These are phyloP conservation scores for Cylindrotheca fusiformis DNA, from an alignment of 108 stramenopile genomes.

Conservation along the genomic window DNA sequence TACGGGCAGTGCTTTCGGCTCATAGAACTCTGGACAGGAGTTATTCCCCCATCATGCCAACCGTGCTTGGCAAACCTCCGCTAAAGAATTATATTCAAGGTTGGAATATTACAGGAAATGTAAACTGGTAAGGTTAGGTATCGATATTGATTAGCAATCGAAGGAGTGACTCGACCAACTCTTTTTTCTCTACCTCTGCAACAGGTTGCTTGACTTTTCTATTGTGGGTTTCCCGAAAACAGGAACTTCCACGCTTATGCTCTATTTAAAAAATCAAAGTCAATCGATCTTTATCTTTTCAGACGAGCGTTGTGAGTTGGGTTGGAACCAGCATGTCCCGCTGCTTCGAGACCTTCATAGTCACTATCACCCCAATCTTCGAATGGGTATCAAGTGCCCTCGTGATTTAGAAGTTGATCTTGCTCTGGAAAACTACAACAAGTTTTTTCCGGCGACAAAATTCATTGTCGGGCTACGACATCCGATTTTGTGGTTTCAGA, in stretches of 20 bases:
- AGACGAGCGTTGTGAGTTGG: conserved; percentile 55
- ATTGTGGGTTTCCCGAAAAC: conserved; percentile 81
- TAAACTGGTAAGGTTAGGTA: conserved; percentile 18
- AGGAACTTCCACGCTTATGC: conserved; percentile 73
- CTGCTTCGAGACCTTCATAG: conserved; percentile 34
- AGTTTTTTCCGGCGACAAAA: conserved; percentile 53
- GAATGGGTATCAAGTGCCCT: conserved; percentile 51
- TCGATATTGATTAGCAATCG: background rate
- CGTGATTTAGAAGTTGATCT: conserved; percentile 41
- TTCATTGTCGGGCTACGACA: conserved; percentile 73
- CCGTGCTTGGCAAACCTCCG: conserved; percentile 17
- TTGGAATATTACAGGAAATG: conserved; percentile 39
- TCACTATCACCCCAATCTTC: conserved; percentile 9
- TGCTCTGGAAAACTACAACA: conserved; percentile 26
- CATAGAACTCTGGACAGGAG: too few relatives aligned
- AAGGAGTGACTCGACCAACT: background rate
- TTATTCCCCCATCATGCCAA: too few relatives aligned
- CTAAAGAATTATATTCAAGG: conserved; percentile 27
- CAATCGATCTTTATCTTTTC: conserved; percentile 29
- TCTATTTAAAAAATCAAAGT: conserved; percentile 30
- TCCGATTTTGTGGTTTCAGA: conserved; percentile 73
- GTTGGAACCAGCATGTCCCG: conserved; percentile 33
- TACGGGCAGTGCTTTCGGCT: too few relatives aligned
- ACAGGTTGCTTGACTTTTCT: conserved; percentile 58
- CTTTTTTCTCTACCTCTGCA: background rate